Evolutionary conservation across 306 rosid species (phyloP), one percentile per base, ranked within the genome.

Genomic region (Rubus idaeus): DNA sequence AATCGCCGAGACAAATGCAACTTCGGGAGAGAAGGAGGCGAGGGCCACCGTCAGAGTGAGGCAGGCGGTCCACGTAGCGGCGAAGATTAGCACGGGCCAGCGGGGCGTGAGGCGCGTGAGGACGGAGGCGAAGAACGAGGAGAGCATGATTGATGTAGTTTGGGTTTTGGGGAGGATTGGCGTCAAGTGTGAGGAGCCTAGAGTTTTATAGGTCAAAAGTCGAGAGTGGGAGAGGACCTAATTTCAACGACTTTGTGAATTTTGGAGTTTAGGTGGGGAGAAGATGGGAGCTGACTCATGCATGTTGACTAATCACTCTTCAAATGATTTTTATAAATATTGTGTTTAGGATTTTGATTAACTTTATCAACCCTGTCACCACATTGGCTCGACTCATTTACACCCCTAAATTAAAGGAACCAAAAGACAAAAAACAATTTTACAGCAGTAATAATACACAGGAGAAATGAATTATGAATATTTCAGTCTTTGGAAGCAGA

Each of bases 11-110:
- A 88, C 91, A 49, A 92, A 95, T 4, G 96, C 94, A 16, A 84
- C 79, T 81, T 95, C 96, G 17, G 93, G 91, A 0, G 96, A 80
- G 69, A 92, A 83, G 30, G 97, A 86, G 8, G 92, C 91, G 65
- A 89, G 77, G 4, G 90, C 93, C 75, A 93, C 96, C n/a, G 86
- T 87, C 18, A 89, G 63, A 8, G 86, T 80, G 40, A 93, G 82
- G 8, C 83, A 76, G 11, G 81, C 64, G 1, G 89, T 89, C 98
- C 98, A 92, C 6, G 79, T 63, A 60, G 84, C 81, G 7, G 97
- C 91, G 77, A 83, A 92, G 80, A 84, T n/a, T 10, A 95, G 80
- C 4, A 92, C 63, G 4, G 96, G 96, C 86, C 91, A 83, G 8
- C 95, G 74, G 5, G 77, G 70, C 55, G 85, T 44, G 50, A 82